phyloP scores from a whole-genome alignment of 176 grass and related monocot species.

The Poa annua region DNA sequence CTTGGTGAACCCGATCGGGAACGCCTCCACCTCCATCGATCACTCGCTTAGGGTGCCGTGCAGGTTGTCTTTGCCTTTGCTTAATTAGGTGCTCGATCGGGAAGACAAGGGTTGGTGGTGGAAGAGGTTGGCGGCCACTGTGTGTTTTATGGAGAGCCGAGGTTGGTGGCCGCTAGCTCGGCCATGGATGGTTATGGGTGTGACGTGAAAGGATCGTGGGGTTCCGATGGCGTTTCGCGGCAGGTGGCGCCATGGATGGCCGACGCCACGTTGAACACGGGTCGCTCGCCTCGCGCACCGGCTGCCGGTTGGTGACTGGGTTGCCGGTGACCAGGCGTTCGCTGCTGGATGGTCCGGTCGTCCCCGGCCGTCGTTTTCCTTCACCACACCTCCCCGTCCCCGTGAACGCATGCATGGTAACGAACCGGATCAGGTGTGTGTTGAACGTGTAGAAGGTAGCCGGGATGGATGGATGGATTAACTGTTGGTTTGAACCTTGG shows the following conservation, averaged over 20 bases:
- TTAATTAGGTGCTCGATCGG: background rate
- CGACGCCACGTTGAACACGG: background rate
- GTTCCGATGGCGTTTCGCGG: background rate
- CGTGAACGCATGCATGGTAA: too few species aligned
- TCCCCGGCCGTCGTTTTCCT: too few species aligned
- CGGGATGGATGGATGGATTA: too few species aligned
- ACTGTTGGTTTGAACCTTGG: too few species aligned
- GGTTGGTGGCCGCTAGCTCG: slow-evolving; percentile 4
- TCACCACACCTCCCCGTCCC: too few species aligned
- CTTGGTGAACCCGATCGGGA: slow-evolving; percentile 67
- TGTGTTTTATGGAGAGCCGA: background rate
- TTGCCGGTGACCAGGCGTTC: too few species aligned
- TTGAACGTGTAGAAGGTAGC: too few species aligned
- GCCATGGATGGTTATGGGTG: background rate
- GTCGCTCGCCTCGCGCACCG: background rate
- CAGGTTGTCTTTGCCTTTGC: background rate
- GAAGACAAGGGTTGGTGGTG: background rate
- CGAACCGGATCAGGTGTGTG: too few species aligned
- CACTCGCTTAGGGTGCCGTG: too few species aligned
- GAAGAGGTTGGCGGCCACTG: background rate
- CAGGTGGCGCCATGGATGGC: background rate
- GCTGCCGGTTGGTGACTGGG: too few species aligned
- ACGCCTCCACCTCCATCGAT: slow-evolving; percentile 56
- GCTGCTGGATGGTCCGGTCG: too few species aligned
- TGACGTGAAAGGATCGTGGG: background rate